These are phyloP conservation scores for Chimonanthus praecox DNA, from an alignment of 164 flowering plant species.

Conservation along the genomic window DNA sequence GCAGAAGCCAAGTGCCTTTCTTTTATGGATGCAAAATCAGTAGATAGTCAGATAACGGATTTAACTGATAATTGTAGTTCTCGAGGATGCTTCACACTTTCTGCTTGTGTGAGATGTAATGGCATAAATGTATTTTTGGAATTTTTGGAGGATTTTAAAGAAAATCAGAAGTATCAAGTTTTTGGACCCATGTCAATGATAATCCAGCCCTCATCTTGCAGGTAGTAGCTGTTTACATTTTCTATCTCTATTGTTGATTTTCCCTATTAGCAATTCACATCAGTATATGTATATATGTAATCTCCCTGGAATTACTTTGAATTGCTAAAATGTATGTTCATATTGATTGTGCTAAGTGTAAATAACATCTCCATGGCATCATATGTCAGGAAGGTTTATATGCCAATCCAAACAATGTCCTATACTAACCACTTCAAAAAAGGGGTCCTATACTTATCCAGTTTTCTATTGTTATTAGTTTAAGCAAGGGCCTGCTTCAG, in stretches of 20 bases:
- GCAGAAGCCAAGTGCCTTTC: conserved; percentile 17
- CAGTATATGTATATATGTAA: neutral
- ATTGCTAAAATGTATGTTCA: neutral
- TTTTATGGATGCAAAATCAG: conserved; percentile 29
- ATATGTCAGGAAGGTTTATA: neutral
- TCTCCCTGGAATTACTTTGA: conserved; percentile 1
- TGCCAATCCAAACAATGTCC: neutral
- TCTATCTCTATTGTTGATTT: conserved; percentile 4
- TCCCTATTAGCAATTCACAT: neutral
- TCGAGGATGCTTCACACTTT: conserved; percentile 29
- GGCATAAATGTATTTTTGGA: conserved; percentile 48
- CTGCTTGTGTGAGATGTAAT: conserved; percentile 39
- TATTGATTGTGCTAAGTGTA: neutral
- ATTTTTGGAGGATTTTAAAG: conserved; percentile 29
- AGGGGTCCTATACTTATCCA: too few species aligned
- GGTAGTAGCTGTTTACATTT: conserved; percentile 34
- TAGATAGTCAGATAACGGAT: conserved; percentile 24
- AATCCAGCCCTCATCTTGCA: conserved; percentile 34
- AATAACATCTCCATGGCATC: neutral
- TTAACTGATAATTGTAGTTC: conserved; percentile 29
- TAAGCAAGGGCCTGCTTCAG: neutral
- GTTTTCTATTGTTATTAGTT: neutral
- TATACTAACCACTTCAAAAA: neutral
- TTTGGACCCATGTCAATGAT: conserved; percentile 35
- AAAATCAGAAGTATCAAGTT: conserved; percentile 30